Evolutionary conservation across 768 basidiomycete genomes (phyloP).

Genomic region (Solioccasus polychromus): DNA sequence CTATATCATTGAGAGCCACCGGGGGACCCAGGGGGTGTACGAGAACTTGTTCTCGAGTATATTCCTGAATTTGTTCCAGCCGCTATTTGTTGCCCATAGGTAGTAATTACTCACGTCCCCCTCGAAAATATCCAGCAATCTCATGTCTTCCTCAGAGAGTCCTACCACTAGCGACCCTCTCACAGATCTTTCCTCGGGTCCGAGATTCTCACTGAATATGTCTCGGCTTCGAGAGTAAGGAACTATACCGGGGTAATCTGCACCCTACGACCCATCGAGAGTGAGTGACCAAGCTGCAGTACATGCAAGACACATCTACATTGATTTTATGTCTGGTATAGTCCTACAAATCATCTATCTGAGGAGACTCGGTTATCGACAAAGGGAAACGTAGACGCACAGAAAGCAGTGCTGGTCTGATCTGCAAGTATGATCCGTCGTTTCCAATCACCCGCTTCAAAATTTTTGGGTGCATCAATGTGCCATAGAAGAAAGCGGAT

Average conservation of each 20-base stretch:
- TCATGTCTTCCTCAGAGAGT: constrained; percentile 60
- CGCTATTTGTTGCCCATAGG: not conserved
- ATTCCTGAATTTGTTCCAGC: constrained; percentile 53
- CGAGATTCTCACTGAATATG: constrained; percentile 51
- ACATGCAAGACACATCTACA: constrained; percentile 31
- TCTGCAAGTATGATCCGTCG: constrained; percentile 57
- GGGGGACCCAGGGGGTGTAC: constrained; percentile 56
- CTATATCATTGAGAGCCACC: constrained; percentile 27
- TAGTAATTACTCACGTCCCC: constrained; percentile 52
- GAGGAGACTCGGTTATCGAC: not conserved
- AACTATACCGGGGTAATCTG: constrained; percentile 84
- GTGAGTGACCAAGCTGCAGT: constrained; percentile 1
- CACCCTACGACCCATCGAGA: constrained; percentile 37
- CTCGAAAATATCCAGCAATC: constrained; percentile 78
- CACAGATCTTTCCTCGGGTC: constrained; percentile 62
- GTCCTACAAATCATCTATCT: constrained; percentile 41
- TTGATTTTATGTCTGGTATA: constrained; percentile 81
- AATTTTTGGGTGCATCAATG: constrained; percentile 84
- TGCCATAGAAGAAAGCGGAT: constrained; percentile 85
- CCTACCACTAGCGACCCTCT: constrained; percentile 79
- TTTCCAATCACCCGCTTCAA: constrained; percentile 73
- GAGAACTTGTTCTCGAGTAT: constrained; percentile 50
- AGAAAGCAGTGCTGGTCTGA: constrained; percentile 71
- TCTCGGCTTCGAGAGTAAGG: constrained; percentile 48
- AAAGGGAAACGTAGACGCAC: constrained; percentile 39